Percentiles rank a stretch among this genome's conserved stretches.
These are phyloP conservation scores for Acanthamoeba sp. DNA, from an alignment of 208 protist genomes.

Conservation along the genomic window DNA sequence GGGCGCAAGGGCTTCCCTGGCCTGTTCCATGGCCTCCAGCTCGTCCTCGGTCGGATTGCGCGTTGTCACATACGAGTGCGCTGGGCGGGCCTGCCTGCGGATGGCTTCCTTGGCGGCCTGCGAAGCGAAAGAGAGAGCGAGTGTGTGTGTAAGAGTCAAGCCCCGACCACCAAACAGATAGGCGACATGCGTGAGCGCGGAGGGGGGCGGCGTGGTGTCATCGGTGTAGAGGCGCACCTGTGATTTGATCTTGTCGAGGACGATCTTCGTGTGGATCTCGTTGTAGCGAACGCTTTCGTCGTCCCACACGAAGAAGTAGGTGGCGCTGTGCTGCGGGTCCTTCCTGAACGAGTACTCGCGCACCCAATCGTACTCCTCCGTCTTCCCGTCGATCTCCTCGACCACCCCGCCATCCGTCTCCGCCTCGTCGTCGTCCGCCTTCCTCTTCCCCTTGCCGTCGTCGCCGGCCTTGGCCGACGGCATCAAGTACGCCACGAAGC, in stretches of 20 bases:
- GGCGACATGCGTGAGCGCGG: neutral
- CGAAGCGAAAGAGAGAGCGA: neutral
- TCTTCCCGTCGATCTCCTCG: neutral
- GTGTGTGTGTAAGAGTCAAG: too few relatives aligned
- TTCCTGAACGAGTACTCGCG: constrained; percentile 47
- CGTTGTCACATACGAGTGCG: constrained; percentile 4
- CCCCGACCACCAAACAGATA: too few relatives aligned
- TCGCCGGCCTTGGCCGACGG: neutral
- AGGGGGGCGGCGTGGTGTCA: neutral
- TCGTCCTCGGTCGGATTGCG: constrained; percentile 13
- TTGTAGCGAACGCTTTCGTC: constrained; percentile 21
- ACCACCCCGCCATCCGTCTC: neutral
- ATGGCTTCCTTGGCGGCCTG: constrained; percentile 19
- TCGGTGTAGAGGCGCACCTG: neutral
- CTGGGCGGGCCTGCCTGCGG: neutral
- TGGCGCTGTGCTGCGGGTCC: constrained; percentile 8
- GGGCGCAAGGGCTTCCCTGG: neutral
- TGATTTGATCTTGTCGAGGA: constrained; percentile 62
- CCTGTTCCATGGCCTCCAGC: neutral
- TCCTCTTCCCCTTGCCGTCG: neutral
- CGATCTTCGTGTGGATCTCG: neutral
- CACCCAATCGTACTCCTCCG: constrained; percentile 20
- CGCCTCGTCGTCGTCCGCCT: neutral
- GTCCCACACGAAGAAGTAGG: constrained; percentile 55
- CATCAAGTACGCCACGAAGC: constrained; percentile 74